Percentiles rank a stretch among this genome's conserved stretches.
phyloP scores from a whole-genome alignment of 441 rosid genomes.

The Corymbia calophylla region DNA sequence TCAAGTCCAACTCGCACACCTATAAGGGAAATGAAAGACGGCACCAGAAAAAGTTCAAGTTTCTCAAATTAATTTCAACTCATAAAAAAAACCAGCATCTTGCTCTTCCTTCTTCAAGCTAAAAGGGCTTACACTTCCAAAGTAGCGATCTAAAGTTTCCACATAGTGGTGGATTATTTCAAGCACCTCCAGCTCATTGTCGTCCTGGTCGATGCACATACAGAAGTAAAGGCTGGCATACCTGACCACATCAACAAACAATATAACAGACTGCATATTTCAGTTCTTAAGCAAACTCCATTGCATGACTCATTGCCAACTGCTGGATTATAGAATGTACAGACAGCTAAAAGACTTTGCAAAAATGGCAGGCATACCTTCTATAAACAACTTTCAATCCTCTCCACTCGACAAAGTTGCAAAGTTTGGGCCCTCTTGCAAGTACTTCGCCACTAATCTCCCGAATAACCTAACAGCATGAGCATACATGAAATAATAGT shows the following conservation, averaged over 20 bases:
- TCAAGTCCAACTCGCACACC: constrained; percentile 37
- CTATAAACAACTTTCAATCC: constrained; percentile 30
- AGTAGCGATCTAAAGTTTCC: constrained; percentile 30
- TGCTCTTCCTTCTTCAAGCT: not conserved
- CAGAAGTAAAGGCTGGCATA: constrained; percentile 40
- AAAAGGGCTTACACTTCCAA: constrained; percentile 22
- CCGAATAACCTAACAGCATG: constrained; percentile 16
- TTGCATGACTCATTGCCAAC: not conserved
- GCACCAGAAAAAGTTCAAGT: not conserved
- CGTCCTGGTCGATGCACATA: constrained; percentile 30
- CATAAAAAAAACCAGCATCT: not conserved
- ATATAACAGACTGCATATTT: not conserved
- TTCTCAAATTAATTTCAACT: not conserved
- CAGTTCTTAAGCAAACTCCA: not conserved
- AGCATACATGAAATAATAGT: not conserved
- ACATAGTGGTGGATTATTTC: constrained; percentile 32
- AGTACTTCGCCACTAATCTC: constrained; percentile 30
- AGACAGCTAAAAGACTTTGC: not conserved
- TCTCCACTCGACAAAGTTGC: constrained; percentile 38
- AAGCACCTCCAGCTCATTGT: constrained; percentile 31
- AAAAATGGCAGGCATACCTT: constrained; percentile 9
- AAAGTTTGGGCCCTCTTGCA: constrained; percentile 27
- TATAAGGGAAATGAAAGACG: not conserved
- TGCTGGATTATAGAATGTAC: not conserved
- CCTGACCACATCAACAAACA: not conserved